Conservation (phyloP, 2,329 filamentous ascomycete genomes). For the Diaporthe nobilis region DNA sequence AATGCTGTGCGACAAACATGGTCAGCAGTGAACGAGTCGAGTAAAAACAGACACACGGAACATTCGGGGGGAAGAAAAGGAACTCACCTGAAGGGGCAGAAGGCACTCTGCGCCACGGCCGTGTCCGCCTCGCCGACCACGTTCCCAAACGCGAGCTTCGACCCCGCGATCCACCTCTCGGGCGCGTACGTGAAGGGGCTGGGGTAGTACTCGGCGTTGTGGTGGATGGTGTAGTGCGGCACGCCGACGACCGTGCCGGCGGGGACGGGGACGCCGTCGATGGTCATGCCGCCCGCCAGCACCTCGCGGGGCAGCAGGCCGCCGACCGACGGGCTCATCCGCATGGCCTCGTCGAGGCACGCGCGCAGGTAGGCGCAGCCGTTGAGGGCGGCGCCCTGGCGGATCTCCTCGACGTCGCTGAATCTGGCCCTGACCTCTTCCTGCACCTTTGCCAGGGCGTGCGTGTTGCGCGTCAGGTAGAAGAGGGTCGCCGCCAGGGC, state of each 20-base stretch:
- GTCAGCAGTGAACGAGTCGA: neutral
- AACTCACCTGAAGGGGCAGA: constrained; percentile 74
- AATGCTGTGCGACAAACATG: constrained; percentile 54
- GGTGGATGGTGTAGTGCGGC: constrained; percentile 78
- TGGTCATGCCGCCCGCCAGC: constrained; percentile 65
- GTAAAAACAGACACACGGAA: neutral
- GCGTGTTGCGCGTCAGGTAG: constrained; percentile 70
- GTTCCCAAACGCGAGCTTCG: constrained; percentile 54
- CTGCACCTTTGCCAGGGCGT: constrained; percentile 61
- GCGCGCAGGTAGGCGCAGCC: constrained; percentile 72
- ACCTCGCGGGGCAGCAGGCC: constrained; percentile 73
- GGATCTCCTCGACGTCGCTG: constrained; percentile 66
- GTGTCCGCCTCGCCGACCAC: constrained; percentile 65
- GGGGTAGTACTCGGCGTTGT: constrained; percentile 74
- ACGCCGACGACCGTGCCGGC: constrained; percentile 74
- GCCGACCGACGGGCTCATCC: constrained; percentile 72
- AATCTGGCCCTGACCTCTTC: constrained; percentile 69
- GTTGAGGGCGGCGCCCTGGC: constrained; percentile 63
- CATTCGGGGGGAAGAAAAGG: neutral
- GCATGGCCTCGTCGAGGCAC: constrained; percentile 77
- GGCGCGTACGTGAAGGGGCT: constrained; percentile 71
- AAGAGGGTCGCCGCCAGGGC: constrained; percentile 75
- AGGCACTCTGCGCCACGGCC: constrained; percentile 74
- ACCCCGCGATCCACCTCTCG: constrained; percentile 74
- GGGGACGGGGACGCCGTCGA: constrained; percentile 69